Evolutionary conservation across 441 rosid genomes (phyloP), one percentile per base, ranked within the genome.

Genomic region (Caryocar brasiliense): DNA sequence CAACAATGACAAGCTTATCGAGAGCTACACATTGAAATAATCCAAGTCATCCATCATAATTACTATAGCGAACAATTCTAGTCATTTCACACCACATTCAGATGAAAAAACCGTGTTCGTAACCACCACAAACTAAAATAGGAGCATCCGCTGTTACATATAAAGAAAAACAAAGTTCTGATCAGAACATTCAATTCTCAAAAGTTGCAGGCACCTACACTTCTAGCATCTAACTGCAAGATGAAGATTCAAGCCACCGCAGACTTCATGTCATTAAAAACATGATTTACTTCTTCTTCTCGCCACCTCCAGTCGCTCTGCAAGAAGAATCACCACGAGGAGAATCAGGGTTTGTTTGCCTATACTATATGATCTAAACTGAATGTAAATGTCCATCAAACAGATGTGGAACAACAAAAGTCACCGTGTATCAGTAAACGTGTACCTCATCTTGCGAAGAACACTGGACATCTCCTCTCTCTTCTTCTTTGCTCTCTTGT

Each of bases 371-470:
- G 14, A 32, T 19, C 10, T 32, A 7, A n/a, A 30, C 15, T 47
- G 24, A 41, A 35, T 9, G 10, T 17, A 19, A 0, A 8, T 9
- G 24, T 21, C 19, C 10, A 11, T 29, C 2, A 35, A 15, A 24
- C n/a, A 53, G 1, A 15, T 14, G 15, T 1, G 24, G 28, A 13
- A 3, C 7, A 17, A 7, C n/a, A n/a, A n/a, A n/a, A n/a, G n/a
- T n/a, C n/a, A n/a, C n/a, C n/a, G n/a, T n/a, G n/a, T n/a, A n/a
- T n/a, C n/a, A n/a, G n/a, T n/a, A n/a, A n/a, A n/a, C n/a, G n/a
- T n/a, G n/a, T n/a, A 72, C 82, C 86, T 76, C 75, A 77, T 72
- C 63, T 80, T 77, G 62, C 80, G 75, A 45, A 80, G 65, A 38
- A 65, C 71, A 17, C 44, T 47, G 12, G 82, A 59, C 80, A 74